Base-by-base conservation (phyloP, 2,329 filamentous ascomycete genomes). In the Arthrobotrys sinensis region DNA sequence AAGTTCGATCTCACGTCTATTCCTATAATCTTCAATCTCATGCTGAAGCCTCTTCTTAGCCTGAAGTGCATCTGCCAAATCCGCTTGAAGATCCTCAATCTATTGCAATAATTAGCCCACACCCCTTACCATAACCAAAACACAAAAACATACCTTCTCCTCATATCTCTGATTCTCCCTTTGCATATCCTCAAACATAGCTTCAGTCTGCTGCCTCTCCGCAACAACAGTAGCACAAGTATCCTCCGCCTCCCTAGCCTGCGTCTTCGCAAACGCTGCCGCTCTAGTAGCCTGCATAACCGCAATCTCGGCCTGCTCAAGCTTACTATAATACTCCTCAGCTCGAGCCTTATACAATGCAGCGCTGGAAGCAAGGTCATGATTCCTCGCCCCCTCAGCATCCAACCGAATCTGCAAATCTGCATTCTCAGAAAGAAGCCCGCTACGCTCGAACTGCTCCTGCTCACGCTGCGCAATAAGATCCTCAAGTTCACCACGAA, bases 1-100 rank as follows among this genome's bases (percentile, higher is more conserved):
- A 70, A 98, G 93, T 82, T 98, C 96, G 84, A 97, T 97, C 73
- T 94, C 94, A 55, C 95, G 90, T 85, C 97, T 94, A 83, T 91
- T 97, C 77, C 96, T 91, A 86, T 98, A 99, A 85, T 99, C 95
- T 84, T 98, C 95, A 1, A 99, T 91, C 86, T 99, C 95, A 83
- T 98, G 94, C 84, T 99, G 95, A 24, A 98, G 90, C 76, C 95
- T 90, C 85, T 94, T 97, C 88, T 97, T 97, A 19, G 93, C 90
- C 85, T 97, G 94, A 16, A 93, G 87, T 1, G 92, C 93, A 19
- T 91, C 91, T 78, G 96, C 92, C 7, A 97, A 88, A 83, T 99
- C 95, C 0, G 95, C 95, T 24, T 93, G 93, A 52, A 97, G 87
- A 83, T 99, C 95, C 83, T 98, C 95, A 62, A 97, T 88, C 81